These are phyloP conservation scores for Termitomyces eurrhizus DNA, from an alignment of 768 basidiomycete genomes.

Conservation along the genomic window DNA sequence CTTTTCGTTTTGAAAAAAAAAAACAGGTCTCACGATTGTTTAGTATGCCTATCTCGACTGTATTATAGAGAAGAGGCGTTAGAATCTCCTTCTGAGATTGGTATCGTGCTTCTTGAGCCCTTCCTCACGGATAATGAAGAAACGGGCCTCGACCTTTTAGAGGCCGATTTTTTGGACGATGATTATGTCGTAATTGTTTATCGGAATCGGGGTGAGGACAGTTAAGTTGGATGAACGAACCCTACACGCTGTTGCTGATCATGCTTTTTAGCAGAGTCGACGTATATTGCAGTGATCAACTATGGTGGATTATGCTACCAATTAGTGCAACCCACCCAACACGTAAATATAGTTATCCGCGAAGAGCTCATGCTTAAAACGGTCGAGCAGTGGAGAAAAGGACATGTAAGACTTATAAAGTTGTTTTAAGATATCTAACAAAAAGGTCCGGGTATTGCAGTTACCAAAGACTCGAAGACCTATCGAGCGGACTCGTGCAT, in stretches of 20 bases:
- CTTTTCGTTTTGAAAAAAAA: conserved; percentile 9
- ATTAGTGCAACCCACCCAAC: conserved; percentile 38
- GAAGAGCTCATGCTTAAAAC: conserved; percentile 64
- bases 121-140: conserved; percentile 37
- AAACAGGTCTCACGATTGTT: conserved; percentile 14
- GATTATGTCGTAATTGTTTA: conserved; percentile 63
- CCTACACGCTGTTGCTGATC: conserved; percentile 25
- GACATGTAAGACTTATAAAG: conserved; percentile 48
- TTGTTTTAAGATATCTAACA: conserved; percentile 23
- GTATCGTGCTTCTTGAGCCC: conserved; percentile 54
- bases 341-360: conserved; percentile 53
- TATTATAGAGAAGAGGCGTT: conserved; percentile 40
- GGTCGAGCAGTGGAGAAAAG: conserved; percentile 52
- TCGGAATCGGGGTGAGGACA: conserved; percentile 41
- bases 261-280: conserved; percentile 43
- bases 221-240: conserved; percentile 37
- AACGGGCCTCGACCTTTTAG: conserved; percentile 50
- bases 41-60: conserved; percentile 58
- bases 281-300: conserved; percentile 59
- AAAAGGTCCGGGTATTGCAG: conserved; percentile 37
- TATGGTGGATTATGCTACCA: conserved; percentile 63
- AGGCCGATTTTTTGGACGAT: conserved; percentile 79
- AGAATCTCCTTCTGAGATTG: conserved; percentile 37
- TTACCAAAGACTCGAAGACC: conserved; percentile 42
- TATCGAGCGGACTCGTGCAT: conserved; percentile 54